These are phyloP conservation scores for Pythium diclinum DNA, from an alignment of 352 stramenopile genomes.

Conservation along the genomic window DNA sequence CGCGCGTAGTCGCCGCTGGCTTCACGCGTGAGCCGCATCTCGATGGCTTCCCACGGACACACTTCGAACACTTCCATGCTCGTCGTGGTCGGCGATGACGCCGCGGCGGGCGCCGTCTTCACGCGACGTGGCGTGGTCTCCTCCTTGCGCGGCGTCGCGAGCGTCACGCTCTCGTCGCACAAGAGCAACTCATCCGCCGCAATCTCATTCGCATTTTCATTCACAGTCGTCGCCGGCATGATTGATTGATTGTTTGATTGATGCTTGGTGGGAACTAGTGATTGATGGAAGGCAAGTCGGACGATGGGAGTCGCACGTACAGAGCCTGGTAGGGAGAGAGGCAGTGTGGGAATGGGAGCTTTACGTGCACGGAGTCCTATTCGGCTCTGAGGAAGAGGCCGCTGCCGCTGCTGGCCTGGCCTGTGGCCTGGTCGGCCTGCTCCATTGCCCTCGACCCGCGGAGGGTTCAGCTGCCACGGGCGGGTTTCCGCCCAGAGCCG, in stretches of 20 bases:
- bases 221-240: slow-evolving; percentile 11
- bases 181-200: slow-evolving; percentile 20
- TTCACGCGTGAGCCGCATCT: slow-evolving; percentile 24
- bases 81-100: neutral
- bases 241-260: slow-evolving; percentile 1
- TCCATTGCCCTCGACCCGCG: slow-evolving; percentile 1
- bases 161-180: slow-evolving; percentile 24
- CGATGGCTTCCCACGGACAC: slow-evolving; percentile 20
- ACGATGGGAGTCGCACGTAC: slow-evolving; percentile 2
- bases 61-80: slow-evolving; percentile 8
- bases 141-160: slow-evolving; percentile 23
- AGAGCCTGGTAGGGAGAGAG: neutral
- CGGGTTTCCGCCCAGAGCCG: slow-evolving; percentile 5
- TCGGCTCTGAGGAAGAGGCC: slow-evolving; percentile 13
- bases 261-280: neutral
- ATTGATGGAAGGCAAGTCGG: neutral
- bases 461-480: slow-evolving; percentile 14
- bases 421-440: neutral
- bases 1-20: slow-evolving; percentile 25
- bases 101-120: neutral
- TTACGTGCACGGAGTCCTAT: slow-evolving; percentile 13
- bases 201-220: neutral
- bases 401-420: no score
- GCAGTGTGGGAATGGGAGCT: neutral
- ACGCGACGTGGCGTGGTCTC: slow-evolving; percentile 1